Evolutionary conservation across 2,329 filamentous ascomycete species (phyloP).

Genomic region (Tolypocladium tropicale): DNA sequence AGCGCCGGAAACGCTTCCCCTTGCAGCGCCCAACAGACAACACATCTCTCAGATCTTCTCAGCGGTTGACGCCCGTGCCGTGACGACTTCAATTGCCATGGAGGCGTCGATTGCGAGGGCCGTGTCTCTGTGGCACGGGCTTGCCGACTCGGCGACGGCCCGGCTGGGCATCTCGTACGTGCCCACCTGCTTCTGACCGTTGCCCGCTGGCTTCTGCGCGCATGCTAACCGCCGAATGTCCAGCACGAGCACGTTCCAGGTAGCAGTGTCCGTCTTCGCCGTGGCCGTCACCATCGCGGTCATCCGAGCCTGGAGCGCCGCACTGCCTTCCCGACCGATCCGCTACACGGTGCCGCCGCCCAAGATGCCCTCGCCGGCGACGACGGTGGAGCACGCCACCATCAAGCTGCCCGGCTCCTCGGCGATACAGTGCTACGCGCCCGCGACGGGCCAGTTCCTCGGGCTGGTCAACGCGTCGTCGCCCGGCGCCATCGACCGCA

Average conservation of each 20-base stretch:
- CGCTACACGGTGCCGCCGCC: slow-evolving; percentile 53
- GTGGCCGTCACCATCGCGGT: slow-evolving; percentile 19
- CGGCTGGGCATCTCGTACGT: slow-evolving; percentile 6
- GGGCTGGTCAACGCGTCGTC: slow-evolving; percentile 71
- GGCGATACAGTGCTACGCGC: slow-evolving; percentile 75
- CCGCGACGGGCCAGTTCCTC: slow-evolving; percentile 78
- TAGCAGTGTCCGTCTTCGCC: slow-evolving; percentile 8
- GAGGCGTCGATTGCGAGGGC: neutral
- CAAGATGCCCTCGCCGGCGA: slow-evolving; percentile 46
- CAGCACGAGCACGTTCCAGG: slow-evolving; percentile 12
- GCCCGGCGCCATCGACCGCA: slow-evolving; percentile 65
- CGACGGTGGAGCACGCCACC: slow-evolving; percentile 46
- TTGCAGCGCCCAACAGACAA: neutral
- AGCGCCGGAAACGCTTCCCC: neutral
- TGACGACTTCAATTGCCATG: neutral
- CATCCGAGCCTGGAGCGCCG: slow-evolving; percentile 15
- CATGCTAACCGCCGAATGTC: neutral
- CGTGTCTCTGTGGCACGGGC: slow-evolving; percentile 4
- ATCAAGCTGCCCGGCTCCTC: slow-evolving; percentile 57
- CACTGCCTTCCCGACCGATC: slow-evolving; percentile 31
- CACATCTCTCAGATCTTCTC: neutral
- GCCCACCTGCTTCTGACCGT: neutral
- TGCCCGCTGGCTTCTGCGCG: neutral
- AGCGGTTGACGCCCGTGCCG: neutral
- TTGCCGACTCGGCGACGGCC: slow-evolving; percentile 1